Evolutionary conservation across 2,329 filamentous ascomycete genomes (phyloP).

Genomic region (Akanthomyces uredinophilus): DNA sequence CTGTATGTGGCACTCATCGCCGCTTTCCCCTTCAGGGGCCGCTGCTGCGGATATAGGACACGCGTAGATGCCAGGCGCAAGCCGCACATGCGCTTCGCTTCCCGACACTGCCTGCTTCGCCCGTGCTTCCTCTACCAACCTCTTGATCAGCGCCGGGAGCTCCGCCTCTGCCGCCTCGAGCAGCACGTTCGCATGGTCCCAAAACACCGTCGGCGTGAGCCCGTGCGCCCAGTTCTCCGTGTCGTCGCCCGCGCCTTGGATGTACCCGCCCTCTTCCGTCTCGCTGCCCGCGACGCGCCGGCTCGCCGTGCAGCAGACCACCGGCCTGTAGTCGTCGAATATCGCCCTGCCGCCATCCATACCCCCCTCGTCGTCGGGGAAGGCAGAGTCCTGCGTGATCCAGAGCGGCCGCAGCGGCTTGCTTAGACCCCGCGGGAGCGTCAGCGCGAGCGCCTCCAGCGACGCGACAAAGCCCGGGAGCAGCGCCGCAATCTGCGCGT

Average conservation of each 20-base stretch:
- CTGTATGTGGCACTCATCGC: constrained; percentile 33
- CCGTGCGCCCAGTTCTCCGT: constrained; percentile 87
- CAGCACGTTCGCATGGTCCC: constrained; percentile 60
- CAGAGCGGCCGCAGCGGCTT: constrained; percentile 76
- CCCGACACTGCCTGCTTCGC: constrained; percentile 13
- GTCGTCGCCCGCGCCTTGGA: constrained; percentile 93
- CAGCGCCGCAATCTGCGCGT: constrained; percentile 67
- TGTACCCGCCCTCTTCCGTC: constrained; percentile 60
- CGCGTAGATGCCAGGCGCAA: constrained; percentile 35
- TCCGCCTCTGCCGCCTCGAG: constrained; percentile 62
- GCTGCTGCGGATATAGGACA: constrained; percentile 27
- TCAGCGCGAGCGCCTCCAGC: constrained; percentile 51
- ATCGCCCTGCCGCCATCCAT: constrained; percentile 24
- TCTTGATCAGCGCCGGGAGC: constrained; percentile 44
- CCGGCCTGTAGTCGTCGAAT: constrained; percentile 58
- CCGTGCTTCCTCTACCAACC: constrained; percentile 34
- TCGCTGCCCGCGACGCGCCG: constrained; percentile 64
- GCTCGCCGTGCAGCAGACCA: constrained; percentile 85
- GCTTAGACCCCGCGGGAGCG: constrained; percentile 50
- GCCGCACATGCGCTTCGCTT: constrained; percentile 19
- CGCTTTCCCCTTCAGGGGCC: background rate
- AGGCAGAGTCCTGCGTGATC: constrained; percentile 65
- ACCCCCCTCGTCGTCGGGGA: constrained; percentile 26
- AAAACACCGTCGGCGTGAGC: constrained; percentile 74
- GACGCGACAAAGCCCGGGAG: constrained; percentile 51